Base-by-base conservation (phyloP, 2,329 filamentous ascomycete species). In the Trichophyton simii region DNA sequence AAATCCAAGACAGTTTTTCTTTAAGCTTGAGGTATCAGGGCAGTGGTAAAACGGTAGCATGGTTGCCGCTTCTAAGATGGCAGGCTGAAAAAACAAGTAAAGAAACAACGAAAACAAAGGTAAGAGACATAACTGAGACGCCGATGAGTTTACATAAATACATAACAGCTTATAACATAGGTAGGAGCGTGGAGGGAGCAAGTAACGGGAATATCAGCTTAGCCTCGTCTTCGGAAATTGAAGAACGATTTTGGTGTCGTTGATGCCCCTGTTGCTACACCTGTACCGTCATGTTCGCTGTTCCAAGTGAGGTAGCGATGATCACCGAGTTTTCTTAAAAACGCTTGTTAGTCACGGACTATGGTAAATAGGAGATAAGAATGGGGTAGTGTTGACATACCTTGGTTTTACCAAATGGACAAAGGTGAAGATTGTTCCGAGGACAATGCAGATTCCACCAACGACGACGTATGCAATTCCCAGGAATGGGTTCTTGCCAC, bases 271-370 rank as follows among this genome's bases (percentile, higher is more conserved):
- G 80, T 82, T 63, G 80, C 82, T 54, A 82, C 80, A 63, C 77
- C 79, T 6, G 82, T 79, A 5, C 18, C 5, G 41, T 41, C 18
- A 63, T 83, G 78, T 54, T 88, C 85, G 64, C 85, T 87, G 73
- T 97, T 96, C 94, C 94, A 99, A 25, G 89, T 94, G 57, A 99
- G 82, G 73, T 99, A 97, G 7, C 91, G 96, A 75, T 97, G 94
- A 73, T 99, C 94, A 64, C 94, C 94, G 48, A 99, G 83, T 87
- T 97, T 99, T 70, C 94, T 92, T 58, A 65, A 28, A 65, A 28
- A 50, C 22, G 11, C 8, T 36, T 15, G 13, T 15, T 36, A 20
- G 59, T 28, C 31, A 66, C 59, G 61, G 62, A 9, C 22, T 18
- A 20, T 13, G 20, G 11, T 36, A 38, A 59, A 25, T 15, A 54